Base-by-base conservation (phyloP, 805 yeast genomes). In the Jamesozyma jinghongensis region DNA sequence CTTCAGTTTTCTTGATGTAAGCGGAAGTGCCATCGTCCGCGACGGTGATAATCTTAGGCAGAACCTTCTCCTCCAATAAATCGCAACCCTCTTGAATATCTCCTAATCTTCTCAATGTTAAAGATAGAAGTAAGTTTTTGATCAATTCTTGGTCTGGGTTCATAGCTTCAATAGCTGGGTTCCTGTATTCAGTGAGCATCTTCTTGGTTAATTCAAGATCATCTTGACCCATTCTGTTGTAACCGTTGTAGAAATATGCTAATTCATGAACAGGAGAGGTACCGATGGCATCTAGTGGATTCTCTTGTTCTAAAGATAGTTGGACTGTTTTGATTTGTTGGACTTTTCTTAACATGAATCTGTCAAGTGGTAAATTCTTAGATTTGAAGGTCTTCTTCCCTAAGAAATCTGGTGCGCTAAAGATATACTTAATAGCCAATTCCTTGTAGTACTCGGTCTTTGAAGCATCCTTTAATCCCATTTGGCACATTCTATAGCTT, bases 161-260 rank as follows among this genome's bases (percentile, higher is more conserved):
- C 52, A 82, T 88, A 5, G 55, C 52, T 6, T 75, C 54, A 19
- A 65, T 53, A 2, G 71, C 60, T 11, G 67, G 53, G 41, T 63
- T 53, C 2, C 68, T 61, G 53, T 72, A 85, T 2, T 75, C 78
- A 1, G 56, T 48, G 42, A 87, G 61, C 44, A 77, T 54, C 39
- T 68, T 66, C 42, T 75, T 62, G 0, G 88, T 67, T 20, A 72
- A 49, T 37, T 71, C 64, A 41, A 88, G 68, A 37, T 77, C 70
- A 16, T 67, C 69, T 33, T 66, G 63, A 1, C 83, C 72, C 96
- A 88, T 88, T 53, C 95, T 70, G 53, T 81, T 79, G 57, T 79
- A 88, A 0, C 95, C 96, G 55, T 85, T 86, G 90, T 95, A 88
- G 61, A 88, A 86, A 59, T 88, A 90, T 11, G 79, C 67, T 43